Evolutionary conservation across 768 basidiomycete species (phyloP).

Genomic region (Cubamyces lactineus): DNA sequence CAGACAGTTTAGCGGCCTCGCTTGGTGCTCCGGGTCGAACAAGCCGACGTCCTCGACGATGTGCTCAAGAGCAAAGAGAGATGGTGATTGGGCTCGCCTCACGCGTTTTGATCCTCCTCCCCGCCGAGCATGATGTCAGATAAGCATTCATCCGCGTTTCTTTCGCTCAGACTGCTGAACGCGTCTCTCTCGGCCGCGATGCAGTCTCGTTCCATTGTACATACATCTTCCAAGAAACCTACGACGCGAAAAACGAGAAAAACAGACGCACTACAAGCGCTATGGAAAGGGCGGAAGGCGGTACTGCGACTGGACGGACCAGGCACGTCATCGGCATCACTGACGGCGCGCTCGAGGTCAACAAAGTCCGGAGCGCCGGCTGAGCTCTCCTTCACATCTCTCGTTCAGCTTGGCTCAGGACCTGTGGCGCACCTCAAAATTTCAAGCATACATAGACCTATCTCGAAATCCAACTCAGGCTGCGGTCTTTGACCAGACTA

Average conservation of each 20-base stretch:
- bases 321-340: slow-evolving; percentile 13
- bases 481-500: too few species aligned
- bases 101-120: slow-evolving; percentile 1
- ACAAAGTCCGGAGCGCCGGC: slow-evolving; percentile 8
- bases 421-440: too few species aligned
- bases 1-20: slow-evolving; percentile 19
- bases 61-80: neutral
- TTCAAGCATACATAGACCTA: too few species aligned
- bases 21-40: slow-evolving; percentile 21
- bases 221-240: neutral
- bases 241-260: too few species aligned
- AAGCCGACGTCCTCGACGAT: slow-evolving; percentile 14
- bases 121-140: slow-evolving; percentile 21
- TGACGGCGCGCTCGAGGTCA: neutral
- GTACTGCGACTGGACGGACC: neutral
- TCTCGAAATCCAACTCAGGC: too few species aligned
- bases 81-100: slow-evolving; percentile 6
- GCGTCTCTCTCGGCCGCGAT: neutral
- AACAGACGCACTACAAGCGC: too few species aligned
- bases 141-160: slow-evolving; percentile 1
- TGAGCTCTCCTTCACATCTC: neutral
- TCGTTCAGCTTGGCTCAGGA: neutral
- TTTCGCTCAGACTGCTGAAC: neutral
- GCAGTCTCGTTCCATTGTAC: neutral
- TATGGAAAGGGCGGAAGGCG: too few species aligned